Base-by-base conservation (phyloP, 1,139 yeast genomes). In the Hanseniaspora sp. region DNA sequence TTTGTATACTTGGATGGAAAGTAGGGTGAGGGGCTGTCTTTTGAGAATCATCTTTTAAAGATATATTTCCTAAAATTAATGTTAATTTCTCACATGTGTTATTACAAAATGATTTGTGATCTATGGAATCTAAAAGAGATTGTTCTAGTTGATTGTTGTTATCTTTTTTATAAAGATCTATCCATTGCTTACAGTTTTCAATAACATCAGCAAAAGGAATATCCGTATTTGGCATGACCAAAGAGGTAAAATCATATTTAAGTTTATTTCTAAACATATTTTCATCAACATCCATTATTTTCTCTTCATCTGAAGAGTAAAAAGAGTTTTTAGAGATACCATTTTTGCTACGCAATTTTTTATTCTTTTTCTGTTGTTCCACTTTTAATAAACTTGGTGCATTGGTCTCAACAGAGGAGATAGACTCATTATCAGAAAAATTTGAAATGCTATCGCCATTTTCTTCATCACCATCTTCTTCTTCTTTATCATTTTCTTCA, bases 11-110 rank as follows among this genome's bases (percentile, higher is more conserved):
- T 15, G n/a, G 17, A 15, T 48, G 46, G 33, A 48, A 48, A 7
- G 29, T 11, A 5, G 52, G 28, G 4, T 12, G 28, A 8, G n/a
- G 13, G 3, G 15, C 37, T 15, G 17, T 28, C 5, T 41, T 5
- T 28, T 34, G 30, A 23, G 23, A 23, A 4, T 4, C 23, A 31
- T 42, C 31, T 31, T 31, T 43, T 30, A 23, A 3, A 12, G n/a
- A 13, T 3, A 5, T 13, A 5, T 43, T 43, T n/a, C 46, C 53
- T 4, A 48, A 15, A 1, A 48, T 46, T 13, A 48, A 48, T 11
- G 46, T 48, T 33, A 48, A 38, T 38, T 48, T 48, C 15, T 48
- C 53, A 48, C 53, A 48, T n/a, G 53, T 48, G 7, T 48, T 34
- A 23, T 48, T 31, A 42, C 53, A 48, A 13, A 48, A 48, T 12